Evolutionary conservation across 352 stramenopile genomes (phyloP).

Genomic region (Phytophthora capsici): DNA sequence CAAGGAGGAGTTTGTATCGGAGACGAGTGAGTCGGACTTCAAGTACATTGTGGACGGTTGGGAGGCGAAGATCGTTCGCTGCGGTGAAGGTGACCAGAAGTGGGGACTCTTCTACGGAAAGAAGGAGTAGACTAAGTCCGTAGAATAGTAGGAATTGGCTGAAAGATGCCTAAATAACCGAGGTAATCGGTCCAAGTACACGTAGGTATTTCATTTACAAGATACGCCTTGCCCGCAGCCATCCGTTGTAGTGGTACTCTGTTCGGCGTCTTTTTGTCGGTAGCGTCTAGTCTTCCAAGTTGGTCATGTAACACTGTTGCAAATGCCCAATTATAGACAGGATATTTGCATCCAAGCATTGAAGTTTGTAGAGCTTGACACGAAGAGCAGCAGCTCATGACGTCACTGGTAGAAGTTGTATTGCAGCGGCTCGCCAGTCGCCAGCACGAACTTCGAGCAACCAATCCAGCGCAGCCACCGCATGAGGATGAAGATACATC

Average conservation of each 20-base stretch:
- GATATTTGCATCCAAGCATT: slow-evolving; percentile 1
- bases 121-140: slow-evolving; percentile 39
- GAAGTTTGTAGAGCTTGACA: slow-evolving; percentile 43
- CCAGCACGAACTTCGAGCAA: too few relatives aligned
- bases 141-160: too few relatives aligned
- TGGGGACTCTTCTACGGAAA: slow-evolving; percentile 79
- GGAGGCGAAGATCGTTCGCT: slow-evolving; percentile 73
- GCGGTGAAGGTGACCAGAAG: slow-evolving; percentile 73
- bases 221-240: too few relatives aligned
- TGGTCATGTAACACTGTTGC: too few relatives aligned
- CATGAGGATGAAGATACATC: slow-evolving; percentile 1
- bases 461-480: slow-evolving; percentile 25
- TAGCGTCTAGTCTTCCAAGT: too few relatives aligned
- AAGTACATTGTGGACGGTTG: slow-evolving; percentile 74
- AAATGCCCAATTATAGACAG: too few relatives aligned
- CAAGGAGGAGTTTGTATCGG: slow-evolving; percentile 71
- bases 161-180: too few relatives aligned
- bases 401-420: slow-evolving; percentile 7
- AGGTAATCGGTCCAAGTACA: too few relatives aligned
- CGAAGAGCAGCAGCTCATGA: slow-evolving; percentile 5
- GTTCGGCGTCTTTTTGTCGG: too few relatives aligned
- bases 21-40: slow-evolving; percentile 74
- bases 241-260: too few relatives aligned
- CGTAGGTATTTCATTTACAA: too few relatives aligned
- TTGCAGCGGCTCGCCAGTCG: not conserved